These are phyloP conservation scores for Globisporangium takayamanum DNA, from an alignment of 352 stramenopile genomes.

Conservation along the genomic window DNA sequence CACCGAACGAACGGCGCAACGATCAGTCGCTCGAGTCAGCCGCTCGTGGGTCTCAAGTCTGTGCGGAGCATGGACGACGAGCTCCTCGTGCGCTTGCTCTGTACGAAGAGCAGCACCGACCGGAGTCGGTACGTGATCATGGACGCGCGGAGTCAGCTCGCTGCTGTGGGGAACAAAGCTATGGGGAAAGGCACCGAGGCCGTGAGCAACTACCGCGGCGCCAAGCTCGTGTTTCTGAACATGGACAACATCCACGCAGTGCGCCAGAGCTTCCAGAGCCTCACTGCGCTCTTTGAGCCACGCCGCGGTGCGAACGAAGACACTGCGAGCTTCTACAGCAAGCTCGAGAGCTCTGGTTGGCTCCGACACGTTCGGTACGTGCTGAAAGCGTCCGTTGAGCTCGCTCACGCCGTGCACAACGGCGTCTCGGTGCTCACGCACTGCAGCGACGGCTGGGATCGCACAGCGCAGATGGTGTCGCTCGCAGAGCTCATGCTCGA, in stretches of 20 bases:
- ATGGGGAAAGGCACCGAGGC: constrained; percentile 95
- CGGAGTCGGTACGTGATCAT: constrained; percentile 75
- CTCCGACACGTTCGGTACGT: constrained; percentile 92
- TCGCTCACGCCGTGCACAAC: constrained; percentile 92
- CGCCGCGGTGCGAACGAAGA: constrained; percentile 79
- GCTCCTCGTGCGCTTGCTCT: constrained; percentile 60
- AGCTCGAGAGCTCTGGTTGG: constrained; percentile 95
- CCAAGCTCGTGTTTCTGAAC: constrained; percentile 95
- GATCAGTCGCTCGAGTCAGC: constrained; percentile 78
- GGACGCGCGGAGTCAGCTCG: constrained; percentile 79
- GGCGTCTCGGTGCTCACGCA: constrained; percentile 95
- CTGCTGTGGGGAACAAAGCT: constrained; percentile 82
- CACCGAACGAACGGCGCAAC: constrained; percentile 67
- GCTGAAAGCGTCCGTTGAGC: constrained; percentile 88
- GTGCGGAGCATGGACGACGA: constrained; percentile 73
- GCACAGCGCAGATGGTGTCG: constrained; percentile 95
- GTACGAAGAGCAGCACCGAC: constrained; percentile 36
- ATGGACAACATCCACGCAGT: constrained; percentile 99
- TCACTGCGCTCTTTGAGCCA: constrained; percentile 80
- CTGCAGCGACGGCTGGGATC: constrained; percentile 99
- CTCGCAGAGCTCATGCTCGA: constrained; percentile 97
- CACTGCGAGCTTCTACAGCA: constrained; percentile 75
- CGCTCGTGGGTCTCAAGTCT: constrained; percentile 74
- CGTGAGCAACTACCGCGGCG: constrained; percentile 91
- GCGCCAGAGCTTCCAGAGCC: constrained; percentile 88